Percentiles rank a stretch among this genome's conserved stretches.
These are phyloP conservation scores for Dorcoceras hygrometricum DNA, from an alignment of 257 asterid genomes.

Conservation along the genomic window DNA sequence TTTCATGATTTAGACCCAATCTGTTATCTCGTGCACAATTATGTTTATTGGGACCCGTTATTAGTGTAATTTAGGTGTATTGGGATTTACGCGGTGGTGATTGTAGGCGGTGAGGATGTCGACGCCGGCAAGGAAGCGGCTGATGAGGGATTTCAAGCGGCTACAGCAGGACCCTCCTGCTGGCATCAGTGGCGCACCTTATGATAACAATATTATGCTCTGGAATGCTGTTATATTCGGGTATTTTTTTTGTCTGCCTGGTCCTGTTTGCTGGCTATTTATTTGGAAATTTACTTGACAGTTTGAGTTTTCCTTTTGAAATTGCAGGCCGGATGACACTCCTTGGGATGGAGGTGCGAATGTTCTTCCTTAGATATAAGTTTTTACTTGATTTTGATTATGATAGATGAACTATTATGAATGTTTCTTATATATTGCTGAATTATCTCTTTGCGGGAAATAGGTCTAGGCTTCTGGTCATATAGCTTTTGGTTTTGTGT, in stretches of 20 bases:
- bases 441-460: neutral
- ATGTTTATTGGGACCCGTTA: neutral
- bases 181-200: constrained; percentile 92
- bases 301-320: constrained; percentile 9
- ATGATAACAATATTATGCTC: constrained; percentile 81
- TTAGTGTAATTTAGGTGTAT: neutral
- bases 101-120: constrained; percentile 63
- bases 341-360: constrained; percentile 97
- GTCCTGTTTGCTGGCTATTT: constrained; percentile 6
- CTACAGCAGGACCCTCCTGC: constrained; percentile 95
- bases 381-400: neutral
- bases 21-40: neutral
- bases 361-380: neutral
- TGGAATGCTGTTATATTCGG: constrained; percentile 97
- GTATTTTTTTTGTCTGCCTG: constrained; percentile 29
- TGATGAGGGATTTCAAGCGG: constrained; percentile 97
- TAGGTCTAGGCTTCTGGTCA: neutral
- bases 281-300: neutral
- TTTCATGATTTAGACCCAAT: neutral
- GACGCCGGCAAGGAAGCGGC: constrained; percentile 80
- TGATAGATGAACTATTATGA: constrained; percentile 1
- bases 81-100: neutral
- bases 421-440: neutral
- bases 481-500: neutral
- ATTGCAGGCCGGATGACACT: constrained; percentile 88